Base-by-base conservation (phyloP, 352 stramenopile species). In the Globisporangium nagaii region DNA sequence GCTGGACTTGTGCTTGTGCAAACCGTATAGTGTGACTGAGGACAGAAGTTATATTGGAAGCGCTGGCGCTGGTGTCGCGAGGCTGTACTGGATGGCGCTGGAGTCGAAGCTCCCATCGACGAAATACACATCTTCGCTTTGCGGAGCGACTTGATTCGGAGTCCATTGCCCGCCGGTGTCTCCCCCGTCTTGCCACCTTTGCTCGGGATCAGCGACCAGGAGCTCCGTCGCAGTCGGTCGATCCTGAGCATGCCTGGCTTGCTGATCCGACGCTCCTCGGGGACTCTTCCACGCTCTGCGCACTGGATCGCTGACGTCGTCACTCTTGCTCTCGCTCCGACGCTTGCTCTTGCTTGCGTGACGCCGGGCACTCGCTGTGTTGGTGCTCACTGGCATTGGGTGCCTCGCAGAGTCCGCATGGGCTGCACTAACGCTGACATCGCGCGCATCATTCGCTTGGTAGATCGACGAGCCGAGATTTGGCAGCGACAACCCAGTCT, bases 261-360 rank as follows among this genome's bases (percentile, higher is more conserved):
- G 15, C 12, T 20, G n/a, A 4, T 13, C 11, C 5, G 4, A 19
- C 19, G 56, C 12, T 6, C 31, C n/a, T 24, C 56, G 49, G 12
- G 56, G 56, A 35, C 56, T 62, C 40, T 62, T 62, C 47, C 47
- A 62, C 11, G 17, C 10, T 1, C 43, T 43, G 10, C 11, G 41
- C 10, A n/a, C 39, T 31, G 13, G 20, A 15, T 39, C 39, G 13
- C 32, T 36, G 11, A 6, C 19, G 24, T 46, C 40, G 3, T 35
- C 44, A 10, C 9, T 20, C 19, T 24, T 15, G 22, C 27, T 24
- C 13, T 62, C 56, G 13, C 13, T 62, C 31, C 40, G 56, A 11
- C 56, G 56, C 19, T 62, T 62, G 40, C 32, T 45, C 32, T 41
- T 62, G 10, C 48, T 27, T 2, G 31, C 22, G 15, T 32, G 36